These are phyloP conservation scores for Ascoidea tarda DNA, from an alignment of 805 yeast genomes.

Conservation along the genomic window DNA sequence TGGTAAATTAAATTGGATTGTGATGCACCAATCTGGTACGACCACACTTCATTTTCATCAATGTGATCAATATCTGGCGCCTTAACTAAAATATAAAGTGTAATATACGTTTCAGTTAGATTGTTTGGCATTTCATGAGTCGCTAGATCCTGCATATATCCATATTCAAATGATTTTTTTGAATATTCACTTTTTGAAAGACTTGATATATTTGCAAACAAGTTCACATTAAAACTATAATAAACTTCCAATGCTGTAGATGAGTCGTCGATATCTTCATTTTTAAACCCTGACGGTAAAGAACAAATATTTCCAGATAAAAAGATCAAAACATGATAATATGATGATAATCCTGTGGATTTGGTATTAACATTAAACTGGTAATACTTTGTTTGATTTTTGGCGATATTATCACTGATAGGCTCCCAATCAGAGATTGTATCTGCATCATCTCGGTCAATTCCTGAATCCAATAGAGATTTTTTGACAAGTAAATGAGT, in stretches of 20 bases:
- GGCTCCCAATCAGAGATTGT: slow-evolving; percentile 14
- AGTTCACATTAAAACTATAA: slow-evolving; percentile 6
- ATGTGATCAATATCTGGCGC: slow-evolving; percentile 3
- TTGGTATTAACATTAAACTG: slow-evolving; percentile 30
- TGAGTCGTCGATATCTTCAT: neutral
- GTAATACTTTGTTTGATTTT: slow-evolving; percentile 25
- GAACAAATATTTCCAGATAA: slow-evolving; percentile 36
- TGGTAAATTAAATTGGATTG: slow-evolving; percentile 49
- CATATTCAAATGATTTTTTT: slow-evolving; percentile 2
- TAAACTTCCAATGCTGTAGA: slow-evolving; percentile 5
- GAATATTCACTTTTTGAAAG: slow-evolving; percentile 1
- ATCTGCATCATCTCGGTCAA: neutral
- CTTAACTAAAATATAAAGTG: slow-evolving; percentile 6
- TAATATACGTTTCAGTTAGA: slow-evolving; percentile 7
- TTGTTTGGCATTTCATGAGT: slow-evolving; percentile 5
- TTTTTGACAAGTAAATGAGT: neutral
- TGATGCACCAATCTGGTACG: slow-evolving; percentile 53
- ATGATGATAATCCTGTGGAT: slow-evolving; percentile 26
- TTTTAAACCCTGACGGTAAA: slow-evolving; percentile 12
- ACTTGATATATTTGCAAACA: slow-evolving; percentile 3
- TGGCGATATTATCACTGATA: slow-evolving; percentile 15
- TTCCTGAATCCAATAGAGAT: neutral
- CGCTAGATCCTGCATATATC: slow-evolving; percentile 9
- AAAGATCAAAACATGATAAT: slow-evolving; percentile 32
- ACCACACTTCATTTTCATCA: slow-evolving; percentile 25